Conservation (phyloP, 257 asterid species). For the Vinca minor region DNA sequence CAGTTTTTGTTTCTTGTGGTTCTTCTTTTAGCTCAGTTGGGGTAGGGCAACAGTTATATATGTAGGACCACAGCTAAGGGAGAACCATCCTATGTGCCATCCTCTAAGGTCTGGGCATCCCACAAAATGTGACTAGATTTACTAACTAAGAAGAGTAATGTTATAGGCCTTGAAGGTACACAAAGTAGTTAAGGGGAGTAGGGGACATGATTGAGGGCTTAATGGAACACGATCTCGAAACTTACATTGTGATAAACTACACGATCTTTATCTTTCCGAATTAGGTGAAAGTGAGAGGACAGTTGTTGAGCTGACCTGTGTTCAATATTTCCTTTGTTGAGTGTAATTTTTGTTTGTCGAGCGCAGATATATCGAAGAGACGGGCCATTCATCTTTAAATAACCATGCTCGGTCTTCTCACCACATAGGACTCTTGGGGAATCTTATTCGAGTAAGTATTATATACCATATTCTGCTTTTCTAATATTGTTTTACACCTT, state of each 20-base stretch:
- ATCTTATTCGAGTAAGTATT: slow-evolving; percentile 64
- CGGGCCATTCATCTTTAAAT: slow-evolving; percentile 50
- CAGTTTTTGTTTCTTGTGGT: not conserved
- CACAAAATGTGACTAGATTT: not conserved
- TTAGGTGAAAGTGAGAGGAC: not conserved
- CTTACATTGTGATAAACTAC: not conserved
- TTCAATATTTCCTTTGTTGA: slow-evolving; percentile 3
- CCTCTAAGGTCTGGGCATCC: not conserved
- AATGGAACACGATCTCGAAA: not conserved
- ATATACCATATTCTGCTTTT: slow-evolving; percentile 7
- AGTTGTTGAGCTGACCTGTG: not conserved
- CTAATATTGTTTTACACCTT: not conserved
- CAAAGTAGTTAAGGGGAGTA: not conserved
- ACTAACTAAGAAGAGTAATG: not conserved
- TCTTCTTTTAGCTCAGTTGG: not conserved
- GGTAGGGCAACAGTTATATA: too few relatives aligned
- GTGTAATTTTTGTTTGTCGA: slow-evolving; percentile 13
- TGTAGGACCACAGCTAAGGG: not conserved
- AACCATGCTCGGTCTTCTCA: slow-evolving; percentile 74
- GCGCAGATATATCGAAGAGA: slow-evolving; percentile 70
- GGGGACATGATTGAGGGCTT: not conserved
- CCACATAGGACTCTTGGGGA: slow-evolving; percentile 80
- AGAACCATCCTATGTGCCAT: too few relatives aligned
- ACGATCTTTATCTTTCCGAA: not conserved
- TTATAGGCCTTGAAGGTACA: not conserved